Base-by-base conservation (phyloP, 164 flowering plant genomes). In the Stephania cephalantha region DNA sequence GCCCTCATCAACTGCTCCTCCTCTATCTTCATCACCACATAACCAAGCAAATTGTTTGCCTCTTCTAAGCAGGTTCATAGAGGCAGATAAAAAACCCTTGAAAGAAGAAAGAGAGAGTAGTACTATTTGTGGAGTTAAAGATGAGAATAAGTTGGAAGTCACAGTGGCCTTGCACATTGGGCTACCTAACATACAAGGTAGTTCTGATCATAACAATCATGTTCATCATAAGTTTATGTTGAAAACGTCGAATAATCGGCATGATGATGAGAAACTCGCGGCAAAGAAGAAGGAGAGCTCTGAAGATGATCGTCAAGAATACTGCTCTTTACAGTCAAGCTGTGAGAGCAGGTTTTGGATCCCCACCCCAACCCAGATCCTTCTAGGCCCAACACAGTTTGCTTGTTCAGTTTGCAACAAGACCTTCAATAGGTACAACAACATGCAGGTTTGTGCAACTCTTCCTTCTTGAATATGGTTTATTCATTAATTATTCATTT, bases 341-440 rank as follows among this genome's bases (percentile, higher is more conserved):
- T 53, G 45, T 42, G 83, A 82, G 75, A 84, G 81, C 70, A 86
- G 91, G 83, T 93, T 89, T 84, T 93, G 98, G 98, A 93, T 93
- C 74, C 98, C 98, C 44, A 89, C 95, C 66, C 88, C 93, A 22
- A 84, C 98, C 20, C 98, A 93, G 86, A 91, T 93, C 74, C 91
- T 91, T 74, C 85, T 90, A 45, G 98, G 98, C 0, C 91, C 97
- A 6, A 89, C 91, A 82, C 97, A 88, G 73, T 93, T 91, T 85
- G 83, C 92, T 71, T 93, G 98, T 72, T 74, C 92, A 72, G 88
- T 93, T 7, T 93, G 98, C 81, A 84, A 82, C 87, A 93, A 93
- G 85, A 86, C 92, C 82, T 93, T 93, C 91, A 93, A 90, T 85
- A 85, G 98, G 79, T 93, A 91, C 86, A 93, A 91, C 79, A 93